Evolutionary conservation across 2,329 filamentous ascomycete genomes (phyloP), one percentile per base, ranked within the genome.

Genomic region (Exserohilum rostratum): DNA sequence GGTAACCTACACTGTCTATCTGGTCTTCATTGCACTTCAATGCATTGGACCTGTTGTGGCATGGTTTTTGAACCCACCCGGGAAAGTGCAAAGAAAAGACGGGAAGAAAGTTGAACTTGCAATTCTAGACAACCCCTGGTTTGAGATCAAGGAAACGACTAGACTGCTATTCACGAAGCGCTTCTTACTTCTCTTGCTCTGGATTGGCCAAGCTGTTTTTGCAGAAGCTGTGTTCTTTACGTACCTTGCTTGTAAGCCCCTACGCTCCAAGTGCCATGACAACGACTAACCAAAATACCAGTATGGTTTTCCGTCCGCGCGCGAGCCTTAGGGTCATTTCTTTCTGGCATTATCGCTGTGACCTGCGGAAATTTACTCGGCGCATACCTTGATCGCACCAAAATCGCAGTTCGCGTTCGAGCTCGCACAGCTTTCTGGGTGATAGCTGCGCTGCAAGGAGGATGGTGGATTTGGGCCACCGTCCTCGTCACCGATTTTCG

Each of bases 221-320:
- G 77, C 86, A 0, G 88, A 91, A 68, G 85, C 89, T 0, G 87
- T 91, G 0, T 89, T 87, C 72, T 90, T 87, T 70, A 90, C 88
- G 0, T 91, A 87, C 54, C 76, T 87, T 6, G 79, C 80, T 7
- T 59, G 79, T 71, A 61, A 64, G 69, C 65, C 0, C 18, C 6
- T 3, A n/a, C 34, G 3, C 11, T 13, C 15, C 15, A 6, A 27
- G 5, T n/a, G 2, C 5, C 3, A 15, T 30, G 6, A 20, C n/a
- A 1, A 18, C 29, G 11, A 30, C 13, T n/a, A n/a, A n/a, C n/a
- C n/a, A n/a, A n/a, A n/a, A n/a, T n/a, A n/a, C n/a, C n/a, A 66
- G 69, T 88, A 12, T 92, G 87, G 86, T 90, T 91, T 65, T 83
- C 81, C 1, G 89, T 91, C 1, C 82, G 89, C 1, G 79, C 87